Conservation (phyloP, 78 protist genomes). For the Anaeramoeba ignava region DNA sequence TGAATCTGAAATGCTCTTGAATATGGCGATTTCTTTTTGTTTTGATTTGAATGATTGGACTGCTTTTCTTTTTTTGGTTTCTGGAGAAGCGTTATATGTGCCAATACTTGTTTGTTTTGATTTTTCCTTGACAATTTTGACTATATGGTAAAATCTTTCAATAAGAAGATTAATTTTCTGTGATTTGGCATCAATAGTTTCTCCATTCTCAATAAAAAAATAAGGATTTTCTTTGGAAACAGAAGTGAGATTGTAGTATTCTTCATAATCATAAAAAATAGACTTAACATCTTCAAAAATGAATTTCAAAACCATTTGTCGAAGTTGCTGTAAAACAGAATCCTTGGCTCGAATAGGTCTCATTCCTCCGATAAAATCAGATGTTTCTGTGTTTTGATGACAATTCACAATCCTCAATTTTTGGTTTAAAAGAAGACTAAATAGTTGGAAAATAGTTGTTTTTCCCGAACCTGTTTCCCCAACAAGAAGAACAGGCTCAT, state of each 20-base stretch:
- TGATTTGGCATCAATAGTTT: background rate
- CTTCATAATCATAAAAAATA: background rate
- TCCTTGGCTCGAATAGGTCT: conserved; percentile 65
- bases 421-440: conserved; percentile 19
- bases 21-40: background rate
- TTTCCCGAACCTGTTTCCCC: conserved; percentile 96
- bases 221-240: too few species aligned
- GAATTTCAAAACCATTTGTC: too few species aligned
- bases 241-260: background rate
- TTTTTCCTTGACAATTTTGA: background rate
- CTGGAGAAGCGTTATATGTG: background rate
- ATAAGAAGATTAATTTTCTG: background rate
- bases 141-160: too few species aligned
- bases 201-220: background rate
- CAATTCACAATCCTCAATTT: conserved; percentile 75
- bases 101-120: background rate
- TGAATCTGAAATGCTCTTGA: background rate
- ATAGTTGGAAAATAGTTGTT: conserved; percentile 86
- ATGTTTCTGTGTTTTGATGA: conserved; percentile 95
- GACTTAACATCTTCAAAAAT: background rate
- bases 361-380: conserved; percentile 91
- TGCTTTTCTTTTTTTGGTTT: background rate
- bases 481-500: conserved; percentile 89
- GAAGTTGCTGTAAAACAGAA: background rate
- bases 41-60: background rate